These are phyloP conservation scores for Groenewaldozyma sp. DNA, from an alignment of 1,139 yeast species.

Conservation along the genomic window DNA sequence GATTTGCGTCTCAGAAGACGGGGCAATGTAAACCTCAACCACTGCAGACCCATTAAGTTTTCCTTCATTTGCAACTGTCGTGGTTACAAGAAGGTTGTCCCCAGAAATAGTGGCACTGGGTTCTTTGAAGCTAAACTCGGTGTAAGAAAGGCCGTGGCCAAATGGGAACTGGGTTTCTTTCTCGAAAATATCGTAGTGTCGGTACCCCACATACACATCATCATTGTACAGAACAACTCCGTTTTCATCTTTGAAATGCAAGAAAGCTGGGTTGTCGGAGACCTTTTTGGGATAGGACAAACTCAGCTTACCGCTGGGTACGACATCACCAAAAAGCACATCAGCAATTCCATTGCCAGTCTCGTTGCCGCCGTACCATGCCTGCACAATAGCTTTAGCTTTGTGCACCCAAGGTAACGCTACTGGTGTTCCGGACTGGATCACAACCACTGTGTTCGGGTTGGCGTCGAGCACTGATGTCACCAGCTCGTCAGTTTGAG, in stretches of 20 bases:
- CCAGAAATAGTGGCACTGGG: constrained; percentile 7
- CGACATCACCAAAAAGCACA: constrained; percentile 51
- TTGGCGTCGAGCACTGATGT: constrained; percentile 40
- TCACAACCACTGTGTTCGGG: constrained; percentile 44
- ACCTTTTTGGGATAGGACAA: constrained; percentile 36
- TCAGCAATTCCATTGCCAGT: constrained; percentile 48
- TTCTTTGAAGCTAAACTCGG: constrained; percentile 29
- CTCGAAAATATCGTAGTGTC: constrained; percentile 45
- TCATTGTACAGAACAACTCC: constrained; percentile 50
- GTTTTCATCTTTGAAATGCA: constrained; percentile 35
- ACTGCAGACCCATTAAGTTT: constrained; percentile 37
- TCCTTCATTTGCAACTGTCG: constrained; percentile 39
- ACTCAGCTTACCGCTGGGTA: constrained; percentile 57
- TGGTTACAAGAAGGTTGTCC: constrained; percentile 31
- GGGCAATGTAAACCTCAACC: constrained; percentile 39
- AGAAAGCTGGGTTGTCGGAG: constrained; percentile 7
- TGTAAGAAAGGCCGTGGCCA: constrained; percentile 53
- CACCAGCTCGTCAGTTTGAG: constrained; percentile 40
- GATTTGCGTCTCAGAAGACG: constrained; percentile 35
- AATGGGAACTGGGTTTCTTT: constrained; percentile 46
- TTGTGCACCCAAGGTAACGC: constrained; percentile 47
- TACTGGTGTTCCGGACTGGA: constrained; percentile 60
- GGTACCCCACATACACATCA: constrained; percentile 53
- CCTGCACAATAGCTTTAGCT: constrained; percentile 43
- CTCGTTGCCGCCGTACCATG: constrained; percentile 42